Conservation (phyloP, 306 rosid species). For the Nissolia schottii region DNA sequence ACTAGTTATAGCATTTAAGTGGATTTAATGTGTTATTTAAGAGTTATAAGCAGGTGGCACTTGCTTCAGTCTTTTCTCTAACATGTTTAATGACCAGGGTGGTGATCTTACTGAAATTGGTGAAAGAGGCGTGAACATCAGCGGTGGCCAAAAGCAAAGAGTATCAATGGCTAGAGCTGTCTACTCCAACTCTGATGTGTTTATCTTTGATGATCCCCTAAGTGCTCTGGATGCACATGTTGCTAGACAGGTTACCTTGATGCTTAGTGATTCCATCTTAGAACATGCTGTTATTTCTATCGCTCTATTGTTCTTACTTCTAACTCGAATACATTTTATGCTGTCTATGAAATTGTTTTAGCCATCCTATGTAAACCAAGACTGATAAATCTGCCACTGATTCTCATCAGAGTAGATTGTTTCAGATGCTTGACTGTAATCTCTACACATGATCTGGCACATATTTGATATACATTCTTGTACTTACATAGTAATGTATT, state of each 20-base stretch:
- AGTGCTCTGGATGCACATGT: conserved; percentile 98
- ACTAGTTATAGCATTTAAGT: conserved; percentile 5
- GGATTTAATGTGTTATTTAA: conserved; percentile 19
- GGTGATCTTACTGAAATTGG: conserved; percentile 94
- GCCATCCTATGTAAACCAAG: conserved; percentile 1
- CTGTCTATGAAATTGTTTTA: conserved; percentile 5
- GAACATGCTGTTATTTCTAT: conserved; percentile 7
- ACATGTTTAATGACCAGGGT: conserved; percentile 48
- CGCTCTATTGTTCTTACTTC: neutral
- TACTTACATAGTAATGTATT: neutral
- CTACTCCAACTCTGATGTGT: conserved; percentile 81
- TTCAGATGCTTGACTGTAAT: neutral
- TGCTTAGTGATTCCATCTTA: conserved; percentile 5
- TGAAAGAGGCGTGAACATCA: conserved; percentile 94
- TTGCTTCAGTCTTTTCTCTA: conserved; percentile 11
- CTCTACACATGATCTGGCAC: neutral
- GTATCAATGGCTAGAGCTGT: conserved; percentile 95
- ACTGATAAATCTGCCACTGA: neutral
- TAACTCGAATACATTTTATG: neutral
- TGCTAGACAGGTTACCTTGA: conserved; percentile 68
- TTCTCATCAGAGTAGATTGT: neutral
- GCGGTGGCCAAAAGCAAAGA: conserved; percentile 98
- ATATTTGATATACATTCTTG: neutral
- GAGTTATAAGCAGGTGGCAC: neutral
- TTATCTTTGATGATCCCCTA: conserved; percentile 87